Conservation (phyloP, 208 protist genomes). For the Trypanosoma mega region DNA sequence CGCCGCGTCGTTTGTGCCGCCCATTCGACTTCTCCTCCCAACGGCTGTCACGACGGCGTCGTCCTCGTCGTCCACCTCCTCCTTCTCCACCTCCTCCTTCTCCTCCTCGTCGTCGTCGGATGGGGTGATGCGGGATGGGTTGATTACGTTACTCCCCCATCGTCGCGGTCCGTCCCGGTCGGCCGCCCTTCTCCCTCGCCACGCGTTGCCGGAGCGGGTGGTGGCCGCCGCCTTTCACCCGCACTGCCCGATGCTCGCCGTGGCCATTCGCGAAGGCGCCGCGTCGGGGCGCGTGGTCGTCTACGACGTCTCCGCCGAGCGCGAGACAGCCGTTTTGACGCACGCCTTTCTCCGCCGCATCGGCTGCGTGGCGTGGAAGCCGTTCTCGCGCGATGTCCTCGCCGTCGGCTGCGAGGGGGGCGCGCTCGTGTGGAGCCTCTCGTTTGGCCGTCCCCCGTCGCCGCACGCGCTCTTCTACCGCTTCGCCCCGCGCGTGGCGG, state of each 20-base stretch:
- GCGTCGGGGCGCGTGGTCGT: conserved; percentile 51
- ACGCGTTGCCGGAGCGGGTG: conserved; percentile 71
- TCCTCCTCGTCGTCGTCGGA: too few relatives aligned
- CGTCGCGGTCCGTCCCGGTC: too few relatives aligned
- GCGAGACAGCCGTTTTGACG: conserved; percentile 44
- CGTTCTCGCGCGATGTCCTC: conserved; percentile 55
- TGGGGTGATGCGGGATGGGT: too few relatives aligned
- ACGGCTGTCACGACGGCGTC: conserved; percentile 37
- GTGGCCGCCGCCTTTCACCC: conserved; percentile 67
- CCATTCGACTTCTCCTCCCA: conserved; percentile 51
- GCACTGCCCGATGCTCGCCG: conserved; percentile 49
- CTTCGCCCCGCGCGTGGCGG: conserved; percentile 28
- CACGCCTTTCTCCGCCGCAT: conserved; percentile 76
- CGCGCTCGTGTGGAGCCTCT: conserved; percentile 70
- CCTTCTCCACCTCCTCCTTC: too few relatives aligned
- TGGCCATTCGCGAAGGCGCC: conserved; percentile 58
- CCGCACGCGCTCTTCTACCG: conserved; percentile 70
- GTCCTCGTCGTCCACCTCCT: too few relatives aligned
- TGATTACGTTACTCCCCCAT: too few relatives aligned
- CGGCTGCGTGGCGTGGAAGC: conserved; percentile 70
- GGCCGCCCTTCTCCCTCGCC: too few relatives aligned
- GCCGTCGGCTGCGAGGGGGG: conserved; percentile 75
- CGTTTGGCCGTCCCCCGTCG: conserved; percentile 20
- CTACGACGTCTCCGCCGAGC: conserved; percentile 47
- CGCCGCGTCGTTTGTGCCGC: conserved; percentile 38